Percentiles rank a stretch among this genome's conserved stretches.
Conservation (phyloP, 164 flowering plant species). For the Aristolochia contorta region DNA sequence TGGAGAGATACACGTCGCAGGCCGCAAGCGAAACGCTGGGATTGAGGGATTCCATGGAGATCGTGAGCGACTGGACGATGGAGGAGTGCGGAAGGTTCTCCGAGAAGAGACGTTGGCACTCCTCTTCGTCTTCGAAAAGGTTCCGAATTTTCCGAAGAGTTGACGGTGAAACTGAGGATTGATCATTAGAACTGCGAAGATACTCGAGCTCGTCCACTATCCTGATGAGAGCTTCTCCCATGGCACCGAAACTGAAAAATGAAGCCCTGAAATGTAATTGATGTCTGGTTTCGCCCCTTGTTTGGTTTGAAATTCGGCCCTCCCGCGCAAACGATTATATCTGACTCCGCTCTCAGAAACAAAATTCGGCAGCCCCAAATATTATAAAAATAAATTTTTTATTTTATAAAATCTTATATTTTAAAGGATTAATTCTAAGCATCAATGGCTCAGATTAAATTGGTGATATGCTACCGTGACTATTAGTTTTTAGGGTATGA, state of each 20-base stretch:
- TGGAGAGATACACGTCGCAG: constrained; percentile 53
- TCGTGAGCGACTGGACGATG: constrained; percentile 32
- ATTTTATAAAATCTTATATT: too few relatives aligned
- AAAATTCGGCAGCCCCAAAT: too few relatives aligned
- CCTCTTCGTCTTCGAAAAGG: constrained; percentile 28
- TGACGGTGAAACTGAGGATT: constrained; percentile 33
- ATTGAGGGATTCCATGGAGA: constrained; percentile 52
- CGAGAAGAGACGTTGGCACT: constrained; percentile 28
- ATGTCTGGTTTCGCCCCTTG: background rate
- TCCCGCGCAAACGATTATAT: background rate
- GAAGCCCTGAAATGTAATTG: background rate
- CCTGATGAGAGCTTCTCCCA: constrained; percentile 41
- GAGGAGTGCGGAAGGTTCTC: constrained; percentile 37
- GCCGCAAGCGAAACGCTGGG: constrained; percentile 37
- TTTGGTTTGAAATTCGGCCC: background rate
- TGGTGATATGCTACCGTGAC: too few relatives aligned
- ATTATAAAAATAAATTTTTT: too few relatives aligned
- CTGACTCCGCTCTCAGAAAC: too few relatives aligned
- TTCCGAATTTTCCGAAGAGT: constrained; percentile 45
- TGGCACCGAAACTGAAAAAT: constrained; percentile 7
- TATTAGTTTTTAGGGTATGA: too few relatives aligned
- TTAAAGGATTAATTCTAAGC: too few relatives aligned
- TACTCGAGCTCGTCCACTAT: constrained; percentile 38
- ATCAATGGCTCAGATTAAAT: too few relatives aligned
- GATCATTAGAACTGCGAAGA: constrained; percentile 7